These are phyloP conservation scores for Nemania serpens DNA, from an alignment of 2,329 filamentous ascomycete species.

Conservation along the genomic window DNA sequence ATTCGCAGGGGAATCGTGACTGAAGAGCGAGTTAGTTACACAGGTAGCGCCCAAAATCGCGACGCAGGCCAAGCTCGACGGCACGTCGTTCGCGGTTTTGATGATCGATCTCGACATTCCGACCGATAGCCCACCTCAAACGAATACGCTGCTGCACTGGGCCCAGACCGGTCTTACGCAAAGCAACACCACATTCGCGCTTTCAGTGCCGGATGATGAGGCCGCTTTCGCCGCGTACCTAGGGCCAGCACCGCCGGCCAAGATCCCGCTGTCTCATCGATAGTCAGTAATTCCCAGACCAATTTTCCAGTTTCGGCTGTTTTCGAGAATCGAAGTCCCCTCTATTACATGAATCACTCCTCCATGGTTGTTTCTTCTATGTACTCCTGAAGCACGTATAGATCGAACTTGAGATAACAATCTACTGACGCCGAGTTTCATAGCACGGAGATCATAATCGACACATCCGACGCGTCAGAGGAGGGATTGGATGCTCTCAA, in stretches of 20 bases:
- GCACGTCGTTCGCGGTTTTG: slow-evolving; percentile 48
- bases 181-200: slow-evolving; percentile 27
- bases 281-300: slow-evolving; percentile 25
- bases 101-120: slow-evolving; percentile 56
- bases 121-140: slow-evolving; percentile 45
- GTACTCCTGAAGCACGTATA: background rate
- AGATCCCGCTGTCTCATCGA: slow-evolving; percentile 38
- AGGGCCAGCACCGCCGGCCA: slow-evolving; percentile 38
- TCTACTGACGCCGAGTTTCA: slow-evolving; percentile 7
- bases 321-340: background rate
- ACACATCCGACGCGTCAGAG: slow-evolving; percentile 36
- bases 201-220: slow-evolving; percentile 30
- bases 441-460: slow-evolving; percentile 37
- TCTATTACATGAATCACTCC: too few species aligned
- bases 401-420: background rate
- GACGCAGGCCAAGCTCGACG: slow-evolving; percentile 45
- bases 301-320: background rate
- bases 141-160: slow-evolving; percentile 50
- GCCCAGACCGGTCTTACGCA: slow-evolving; percentile 47
- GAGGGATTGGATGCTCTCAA: slow-evolving; percentile 34
- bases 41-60: slow-evolving; percentile 43
- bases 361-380: too few species aligned
- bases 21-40: slow-evolving; percentile 39
- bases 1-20: background rate
- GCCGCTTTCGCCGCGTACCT: slow-evolving; percentile 36